phyloP scores from a whole-genome alignment of 805 yeast species.

The Monosporozyma aquatica region DNA sequence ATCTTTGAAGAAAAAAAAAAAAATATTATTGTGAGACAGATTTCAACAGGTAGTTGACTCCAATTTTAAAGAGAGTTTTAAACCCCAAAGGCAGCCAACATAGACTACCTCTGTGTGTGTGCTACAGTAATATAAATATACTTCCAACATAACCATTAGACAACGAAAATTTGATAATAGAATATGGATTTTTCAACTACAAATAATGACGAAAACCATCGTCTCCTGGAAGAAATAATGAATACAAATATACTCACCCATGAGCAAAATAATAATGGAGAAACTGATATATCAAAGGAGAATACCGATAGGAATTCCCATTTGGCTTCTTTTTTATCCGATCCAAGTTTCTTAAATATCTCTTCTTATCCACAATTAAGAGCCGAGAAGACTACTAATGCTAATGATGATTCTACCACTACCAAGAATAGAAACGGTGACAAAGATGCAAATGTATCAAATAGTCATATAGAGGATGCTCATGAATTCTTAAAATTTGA shows the following conservation, averaged over 20 bases:
- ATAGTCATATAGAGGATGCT: neutral
- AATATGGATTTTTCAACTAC: neutral
- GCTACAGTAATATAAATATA: too few relatives aligned
- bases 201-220: slow-evolving; percentile 5
- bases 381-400: neutral
- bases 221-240: slow-evolving; percentile 5
- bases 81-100: too few relatives aligned
- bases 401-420: neutral
- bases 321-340: neutral
- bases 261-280: neutral
- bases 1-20: too few relatives aligned
- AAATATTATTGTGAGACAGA: too few relatives aligned
- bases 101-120: too few relatives aligned
- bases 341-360: slow-evolving; percentile 5
- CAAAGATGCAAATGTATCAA: neutral
- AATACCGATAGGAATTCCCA: neutral
- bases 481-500: slow-evolving; percentile 5
- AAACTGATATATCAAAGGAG: neutral
- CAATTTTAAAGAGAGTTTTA: too few relatives aligned
- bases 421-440: neutral
- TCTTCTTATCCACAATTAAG: slow-evolving; percentile 2
- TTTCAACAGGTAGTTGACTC: too few relatives aligned
- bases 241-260: slow-evolving; percentile 1
- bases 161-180: too few relatives aligned
- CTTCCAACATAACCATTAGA: too few relatives aligned